A percentile compares a stretch with the other conserved stretches of the same genome.
Evolutionary conservation across 192 early-diverging fungal genomes (phyloP).

Genomic region (Gryganskiella cystojenkinii): DNA sequence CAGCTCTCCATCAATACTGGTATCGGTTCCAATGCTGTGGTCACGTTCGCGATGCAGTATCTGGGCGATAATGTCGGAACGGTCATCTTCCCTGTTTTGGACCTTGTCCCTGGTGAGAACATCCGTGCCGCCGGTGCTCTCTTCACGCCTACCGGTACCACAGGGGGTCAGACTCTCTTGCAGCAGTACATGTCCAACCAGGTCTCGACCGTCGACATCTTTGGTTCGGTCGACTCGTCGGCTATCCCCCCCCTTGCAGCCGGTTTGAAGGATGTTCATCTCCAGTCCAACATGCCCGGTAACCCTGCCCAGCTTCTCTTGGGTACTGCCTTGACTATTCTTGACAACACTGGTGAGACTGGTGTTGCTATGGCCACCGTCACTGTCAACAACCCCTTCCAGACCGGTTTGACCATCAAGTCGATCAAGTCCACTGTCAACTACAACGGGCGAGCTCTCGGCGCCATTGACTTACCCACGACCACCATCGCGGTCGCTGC

Average conservation of each 20-base stretch:
- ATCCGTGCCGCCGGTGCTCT: conserved; percentile 52
- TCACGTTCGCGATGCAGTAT: conserved; percentile 58
- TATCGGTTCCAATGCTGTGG: conserved; percentile 60
- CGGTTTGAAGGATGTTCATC: conserved; percentile 55
- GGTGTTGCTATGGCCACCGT: conserved; percentile 59
- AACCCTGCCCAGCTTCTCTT: conserved; percentile 56
- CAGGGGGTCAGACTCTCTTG: conserved; percentile 59
- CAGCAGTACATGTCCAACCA: conserved; percentile 61
- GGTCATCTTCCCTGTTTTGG: conserved; percentile 56
- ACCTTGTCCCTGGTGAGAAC: conserved; percentile 58
- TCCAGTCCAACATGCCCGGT: conserved; percentile 61
- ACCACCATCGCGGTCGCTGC: conserved; percentile 56
- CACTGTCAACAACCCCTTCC: conserved; percentile 66
- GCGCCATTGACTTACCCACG: conserved; percentile 59
- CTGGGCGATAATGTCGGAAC: conserved; percentile 57
- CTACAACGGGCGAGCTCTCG: conserved; percentile 55
- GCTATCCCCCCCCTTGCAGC: conserved; percentile 56
- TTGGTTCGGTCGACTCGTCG: conserved; percentile 58
- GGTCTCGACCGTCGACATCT: conserved; percentile 51
- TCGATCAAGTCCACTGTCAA: conserved; percentile 58
- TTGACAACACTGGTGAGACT: conserved; percentile 52
- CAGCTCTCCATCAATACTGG: conserved; percentile 59
- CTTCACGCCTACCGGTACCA: conserved; percentile 58
- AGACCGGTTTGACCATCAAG: conserved; percentile 57
- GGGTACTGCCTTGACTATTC: conserved; percentile 53